A percentile compares a stretch with the other conserved stretches of the same genome.
Conservation (phyloP, 768 basidiomycete genomes). For the Mycena albidolilacea region DNA sequence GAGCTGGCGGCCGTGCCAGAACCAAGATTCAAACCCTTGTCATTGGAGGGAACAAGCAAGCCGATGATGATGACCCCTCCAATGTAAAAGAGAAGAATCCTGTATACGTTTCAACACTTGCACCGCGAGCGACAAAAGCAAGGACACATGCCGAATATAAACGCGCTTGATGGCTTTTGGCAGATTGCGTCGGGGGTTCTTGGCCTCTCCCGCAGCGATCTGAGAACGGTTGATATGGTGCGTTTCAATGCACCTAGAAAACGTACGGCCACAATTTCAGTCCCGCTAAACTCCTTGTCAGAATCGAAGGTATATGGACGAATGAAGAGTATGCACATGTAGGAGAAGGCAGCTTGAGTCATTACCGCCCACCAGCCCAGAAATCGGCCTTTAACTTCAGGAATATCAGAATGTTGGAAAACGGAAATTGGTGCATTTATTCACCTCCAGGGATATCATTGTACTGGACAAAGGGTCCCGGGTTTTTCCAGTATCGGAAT, state of each 20-base stretch:
- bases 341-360: constrained; percentile 93
- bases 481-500: constrained; percentile 88
- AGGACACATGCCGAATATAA: constrained; percentile 68
- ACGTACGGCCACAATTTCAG: constrained; percentile 90
- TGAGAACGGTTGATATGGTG: constrained; percentile 46
- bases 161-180: constrained; percentile 79
- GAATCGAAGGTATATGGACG: not conserved
- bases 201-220: constrained; percentile 91
- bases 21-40: constrained; percentile 66
- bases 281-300: constrained; percentile 71
- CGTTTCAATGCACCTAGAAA: not conserved
- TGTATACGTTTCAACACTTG: not conserved
- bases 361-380: constrained; percentile 73
- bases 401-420: too few species aligned
- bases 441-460: constrained; percentile 67
- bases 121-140: not conserved
- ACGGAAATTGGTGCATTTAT: too few species aligned
- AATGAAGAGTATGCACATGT: constrained; percentile 25
- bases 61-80: constrained; percentile 73
- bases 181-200: constrained; percentile 82
- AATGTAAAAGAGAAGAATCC: constrained; percentile 72
- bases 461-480: constrained; percentile 90
- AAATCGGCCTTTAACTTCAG: constrained; percentile 76
- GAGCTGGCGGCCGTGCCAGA: constrained; percentile 76
- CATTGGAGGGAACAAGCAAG: constrained; percentile 83